phyloP scores from a whole-genome alignment of 179 eudicot species.

The Beta corolliflora region DNA sequence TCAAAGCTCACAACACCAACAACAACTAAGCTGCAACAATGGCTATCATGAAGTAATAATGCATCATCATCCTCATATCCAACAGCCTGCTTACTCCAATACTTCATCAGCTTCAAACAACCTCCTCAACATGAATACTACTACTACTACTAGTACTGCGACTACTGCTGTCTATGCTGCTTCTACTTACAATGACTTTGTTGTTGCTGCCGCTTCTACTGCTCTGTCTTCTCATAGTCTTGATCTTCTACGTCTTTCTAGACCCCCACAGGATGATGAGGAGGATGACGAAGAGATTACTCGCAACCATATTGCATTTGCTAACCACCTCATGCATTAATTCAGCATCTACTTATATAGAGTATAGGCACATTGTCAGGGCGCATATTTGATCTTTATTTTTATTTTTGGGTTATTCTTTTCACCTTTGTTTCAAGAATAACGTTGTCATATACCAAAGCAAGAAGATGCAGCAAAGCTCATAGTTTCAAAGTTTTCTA shows the following conservation, averaged over 20 bases:
- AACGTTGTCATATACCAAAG: too few species aligned
- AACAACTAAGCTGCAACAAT: slow-evolving; percentile 29
- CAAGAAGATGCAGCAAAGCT: too few species aligned
- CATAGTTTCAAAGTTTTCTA: too few species aligned
- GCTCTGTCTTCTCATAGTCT: slow-evolving; percentile 47
- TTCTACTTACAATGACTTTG: slow-evolving; percentile 39
- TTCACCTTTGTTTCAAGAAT: too few species aligned
- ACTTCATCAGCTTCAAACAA: slow-evolving; percentile 66
- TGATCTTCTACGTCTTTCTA: slow-evolving; percentile 46
- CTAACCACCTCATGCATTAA: slow-evolving; percentile 45
- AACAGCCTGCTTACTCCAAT: slow-evolving; percentile 69
- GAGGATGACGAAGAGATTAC: slow-evolving; percentile 72
- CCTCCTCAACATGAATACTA: slow-evolving; percentile 28
- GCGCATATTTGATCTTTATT: neutral
- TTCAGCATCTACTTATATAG: neutral
- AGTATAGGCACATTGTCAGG: neutral
- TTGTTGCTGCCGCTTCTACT: slow-evolving; percentile 30
- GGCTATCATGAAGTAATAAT: slow-evolving; percentile 24
- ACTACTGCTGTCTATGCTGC: slow-evolving; percentile 14
- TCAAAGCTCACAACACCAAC: slow-evolving; percentile 51
- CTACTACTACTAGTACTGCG: slow-evolving; percentile 8
- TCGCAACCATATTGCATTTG: slow-evolving; percentile 43
- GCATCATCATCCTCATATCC: slow-evolving; percentile 17
- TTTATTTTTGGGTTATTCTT: neutral
- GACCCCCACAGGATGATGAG: slow-evolving; percentile 35